A percentile compares a stretch with the other conserved stretches of the same genome.
Evolutionary conservation across 2,329 filamentous ascomycete species (phyloP).

Genomic region (Paraphoma sp.): DNA sequence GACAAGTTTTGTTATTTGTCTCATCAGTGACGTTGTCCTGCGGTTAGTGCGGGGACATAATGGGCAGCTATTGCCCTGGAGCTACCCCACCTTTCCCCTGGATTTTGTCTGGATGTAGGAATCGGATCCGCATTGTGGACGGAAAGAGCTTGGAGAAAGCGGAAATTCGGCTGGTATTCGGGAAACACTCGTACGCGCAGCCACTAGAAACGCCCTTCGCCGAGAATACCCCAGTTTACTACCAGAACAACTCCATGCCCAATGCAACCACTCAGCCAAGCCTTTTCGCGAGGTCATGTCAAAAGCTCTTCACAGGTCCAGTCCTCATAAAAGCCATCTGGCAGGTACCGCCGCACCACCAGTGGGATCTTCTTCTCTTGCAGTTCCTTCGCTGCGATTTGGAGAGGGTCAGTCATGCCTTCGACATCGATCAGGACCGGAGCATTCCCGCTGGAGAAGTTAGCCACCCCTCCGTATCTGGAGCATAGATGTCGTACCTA

Average conservation of each 20-base stretch:
- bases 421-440: constrained; percentile 96
- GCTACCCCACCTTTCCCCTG: constrained; percentile 40
- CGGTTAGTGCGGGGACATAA: constrained; percentile 38
- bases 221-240: constrained; percentile 38
- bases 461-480: constrained; percentile 10
- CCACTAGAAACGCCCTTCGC: constrained; percentile 43
- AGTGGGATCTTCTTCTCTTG: constrained; percentile 98
- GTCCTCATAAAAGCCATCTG: constrained; percentile 98
- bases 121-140: constrained; percentile 37
- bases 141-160: constrained; percentile 32
- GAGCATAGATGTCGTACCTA: constrained; percentile 63
- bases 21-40: constrained; percentile 41
- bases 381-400: constrained; percentile 97
- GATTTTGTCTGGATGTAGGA: constrained; percentile 27
- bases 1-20: constrained; percentile 31
- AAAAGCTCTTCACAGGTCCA: constrained; percentile 98
- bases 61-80: constrained; percentile 27
- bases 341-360: constrained; percentile 92
- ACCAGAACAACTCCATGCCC: constrained; percentile 42
- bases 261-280: constrained; percentile 32
- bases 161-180: constrained; percentile 45
- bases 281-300: constrained; percentile 17
- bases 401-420: constrained; percentile 95
- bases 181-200: constrained; percentile 23
- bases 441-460: constrained; percentile 81